A percentile compares a stretch with the other conserved stretches of the same genome.
phyloP scores from a whole-genome alignment of 306 rosid species.

The Vigna unguiculata region DNA sequence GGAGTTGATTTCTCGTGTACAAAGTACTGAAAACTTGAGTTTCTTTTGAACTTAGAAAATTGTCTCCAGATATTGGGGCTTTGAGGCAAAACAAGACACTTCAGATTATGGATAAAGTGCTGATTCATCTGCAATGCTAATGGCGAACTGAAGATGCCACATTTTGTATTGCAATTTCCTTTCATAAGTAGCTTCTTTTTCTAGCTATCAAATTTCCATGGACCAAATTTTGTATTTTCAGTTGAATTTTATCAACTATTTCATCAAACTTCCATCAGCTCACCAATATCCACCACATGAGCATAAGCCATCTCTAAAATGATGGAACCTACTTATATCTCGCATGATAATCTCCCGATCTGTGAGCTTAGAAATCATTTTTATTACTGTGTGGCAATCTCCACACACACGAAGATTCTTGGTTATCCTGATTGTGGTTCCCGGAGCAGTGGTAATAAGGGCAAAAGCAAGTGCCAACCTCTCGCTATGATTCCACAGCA shows the following conservation, averaged over 20 bases:
- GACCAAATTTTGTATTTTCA: neutral
- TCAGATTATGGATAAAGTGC: neutral
- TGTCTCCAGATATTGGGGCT: slow-evolving; percentile 1
- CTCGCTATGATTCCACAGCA: slow-evolving; percentile 73
- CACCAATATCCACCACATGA: slow-evolving; percentile 74
- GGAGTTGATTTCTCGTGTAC: neutral
- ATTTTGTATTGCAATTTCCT: neutral
- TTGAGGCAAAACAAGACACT: neutral
- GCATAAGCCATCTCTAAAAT: slow-evolving; percentile 58
- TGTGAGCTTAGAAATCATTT: slow-evolving; percentile 58
- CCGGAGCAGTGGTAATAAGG: slow-evolving; percentile 57
- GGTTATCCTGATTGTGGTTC: slow-evolving; percentile 61
- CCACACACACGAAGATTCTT: slow-evolving; percentile 70
- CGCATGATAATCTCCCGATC: slow-evolving; percentile 61
- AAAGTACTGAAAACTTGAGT: neutral
- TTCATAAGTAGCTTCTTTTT: neutral
- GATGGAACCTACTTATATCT: slow-evolving; percentile 69
- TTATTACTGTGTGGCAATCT: slow-evolving; percentile 63
- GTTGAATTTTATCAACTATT: slow-evolving; percentile 11
- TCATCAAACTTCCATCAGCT: slow-evolving; percentile 35
- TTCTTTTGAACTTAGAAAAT: neutral
- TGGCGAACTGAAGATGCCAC: neutral
- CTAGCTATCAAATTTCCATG: neutral
- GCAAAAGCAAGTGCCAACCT: slow-evolving; percentile 68
- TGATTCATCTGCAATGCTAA: slow-evolving; percentile 3